Evolutionary conservation across 2,329 filamentous ascomycete genomes (phyloP).

Genomic region (Alternaria postmessia): DNA sequence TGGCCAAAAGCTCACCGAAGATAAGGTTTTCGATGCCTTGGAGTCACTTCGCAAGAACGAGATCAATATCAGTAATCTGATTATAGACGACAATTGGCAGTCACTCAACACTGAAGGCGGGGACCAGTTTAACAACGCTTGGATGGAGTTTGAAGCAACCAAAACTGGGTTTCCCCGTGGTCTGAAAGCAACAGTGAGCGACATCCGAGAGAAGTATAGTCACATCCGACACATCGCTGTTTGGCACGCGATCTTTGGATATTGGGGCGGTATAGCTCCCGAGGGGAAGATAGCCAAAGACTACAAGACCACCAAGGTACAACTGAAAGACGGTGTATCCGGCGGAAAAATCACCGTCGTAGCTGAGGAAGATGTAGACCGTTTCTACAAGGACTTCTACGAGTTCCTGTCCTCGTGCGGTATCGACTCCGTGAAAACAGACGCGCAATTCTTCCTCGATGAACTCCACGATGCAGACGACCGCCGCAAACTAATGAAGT

Average conservation of each 20-base stretch:
- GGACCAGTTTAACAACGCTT: constrained; percentile 56
- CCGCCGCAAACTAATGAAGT: constrained; percentile 73
- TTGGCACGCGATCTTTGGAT: constrained; percentile 80
- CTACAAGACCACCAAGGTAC: constrained; percentile 75
- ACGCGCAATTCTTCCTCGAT: constrained; percentile 90
- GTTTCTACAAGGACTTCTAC: constrained; percentile 93
- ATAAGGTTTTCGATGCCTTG: constrained; percentile 79
- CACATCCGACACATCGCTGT: constrained; percentile 85
- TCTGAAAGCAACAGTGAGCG: constrained; percentile 72
- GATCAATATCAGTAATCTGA: constrained; percentile 82
- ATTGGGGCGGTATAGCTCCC: constrained; percentile 81
- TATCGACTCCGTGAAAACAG: constrained; percentile 89
- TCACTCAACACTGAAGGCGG: constrained; percentile 57
- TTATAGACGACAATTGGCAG: constrained; percentile 95
- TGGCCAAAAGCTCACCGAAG: constrained; percentile 81
- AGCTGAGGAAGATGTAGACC: constrained; percentile 73
- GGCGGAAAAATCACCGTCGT: constrained; percentile 76
- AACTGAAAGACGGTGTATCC: constrained; percentile 63
- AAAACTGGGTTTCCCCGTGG: constrained; percentile 79
- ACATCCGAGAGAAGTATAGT: constrained; percentile 73
- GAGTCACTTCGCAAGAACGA: constrained; percentile 73
- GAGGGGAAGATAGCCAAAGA: constrained; percentile 74
- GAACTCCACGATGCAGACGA: constrained; percentile 72
- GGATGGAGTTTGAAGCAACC: constrained; percentile 88
- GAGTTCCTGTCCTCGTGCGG: constrained; percentile 76